Conservation (phyloP, 164 flowering plant genomes). For the Magnolia kwangsiensis region DNA sequence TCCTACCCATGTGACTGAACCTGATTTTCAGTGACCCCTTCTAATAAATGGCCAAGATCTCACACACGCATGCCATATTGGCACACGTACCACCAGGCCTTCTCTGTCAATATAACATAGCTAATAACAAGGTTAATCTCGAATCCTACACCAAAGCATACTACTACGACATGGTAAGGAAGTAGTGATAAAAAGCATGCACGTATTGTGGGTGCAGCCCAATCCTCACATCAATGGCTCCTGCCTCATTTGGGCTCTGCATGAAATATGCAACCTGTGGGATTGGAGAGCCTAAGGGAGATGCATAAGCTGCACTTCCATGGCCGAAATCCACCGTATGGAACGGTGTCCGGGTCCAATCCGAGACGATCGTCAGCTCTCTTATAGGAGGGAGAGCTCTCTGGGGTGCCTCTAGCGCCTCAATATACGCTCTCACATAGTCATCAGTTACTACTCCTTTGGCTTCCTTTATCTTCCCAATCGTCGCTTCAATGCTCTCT, state of each 20-base stretch:
- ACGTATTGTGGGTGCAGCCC: conserved; percentile 30
- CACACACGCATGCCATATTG: too few species aligned
- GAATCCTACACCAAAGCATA: too few species aligned
- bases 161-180: conserved; percentile 17
- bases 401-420: conserved; percentile 38
- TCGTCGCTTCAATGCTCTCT: conserved; percentile 18
- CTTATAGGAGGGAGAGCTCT: conserved; percentile 37
- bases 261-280: conserved; percentile 48
- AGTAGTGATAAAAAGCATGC: conserved; percentile 32
- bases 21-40: too few species aligned
- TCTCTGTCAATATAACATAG: too few species aligned
- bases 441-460: conserved; percentile 30
- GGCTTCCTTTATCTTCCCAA: conserved; percentile 40
- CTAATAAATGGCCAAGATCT: too few species aligned
- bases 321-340: conserved; percentile 34
- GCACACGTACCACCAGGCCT: too few species aligned
- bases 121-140: too few species aligned
- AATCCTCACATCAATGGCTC: conserved; percentile 40
- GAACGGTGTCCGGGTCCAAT: conserved; percentile 50
- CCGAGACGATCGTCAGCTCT: conserved; percentile 47
- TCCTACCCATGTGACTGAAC: too few species aligned
- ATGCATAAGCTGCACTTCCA: conserved; percentile 30
- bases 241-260: conserved; percentile 35
- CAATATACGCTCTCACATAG: conserved; percentile 35
- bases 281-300: conserved; percentile 39